These are phyloP conservation scores for Skeletonema costatum DNA, from an alignment of 108 stramenopile species.

Conservation along the genomic window DNA sequence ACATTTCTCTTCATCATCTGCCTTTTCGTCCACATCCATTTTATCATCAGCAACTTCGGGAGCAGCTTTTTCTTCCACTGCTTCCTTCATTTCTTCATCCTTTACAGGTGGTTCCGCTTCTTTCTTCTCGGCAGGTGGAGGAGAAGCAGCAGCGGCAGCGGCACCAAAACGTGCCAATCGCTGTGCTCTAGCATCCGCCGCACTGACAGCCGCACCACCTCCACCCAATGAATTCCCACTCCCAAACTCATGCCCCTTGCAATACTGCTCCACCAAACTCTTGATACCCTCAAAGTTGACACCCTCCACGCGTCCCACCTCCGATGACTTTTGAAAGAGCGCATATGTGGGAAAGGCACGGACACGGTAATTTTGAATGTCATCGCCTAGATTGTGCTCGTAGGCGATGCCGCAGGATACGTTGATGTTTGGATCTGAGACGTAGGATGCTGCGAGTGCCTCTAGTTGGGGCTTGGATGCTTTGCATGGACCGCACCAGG, in stretches of 20 bases:
- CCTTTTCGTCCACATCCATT: constrained; percentile 8
- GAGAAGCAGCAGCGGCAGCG: constrained; percentile 13
- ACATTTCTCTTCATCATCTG: constrained; percentile 38
- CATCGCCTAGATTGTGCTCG: constrained; percentile 69
- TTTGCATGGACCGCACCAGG: constrained; percentile 77
- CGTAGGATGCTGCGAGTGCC: constrained; percentile 41
- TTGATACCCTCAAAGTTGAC: constrained; percentile 70
- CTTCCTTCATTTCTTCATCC: constrained; percentile 28
- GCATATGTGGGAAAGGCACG: constrained; percentile 85
- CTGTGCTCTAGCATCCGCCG: constrained; percentile 62
- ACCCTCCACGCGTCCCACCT: constrained; percentile 70
- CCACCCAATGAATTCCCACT: constrained; percentile 74
- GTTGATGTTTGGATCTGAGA: constrained; percentile 23
- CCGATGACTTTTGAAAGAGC: constrained; percentile 40
- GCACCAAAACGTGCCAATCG: constrained; percentile 65
- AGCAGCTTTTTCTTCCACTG: not conserved
- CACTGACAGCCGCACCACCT: constrained; percentile 34
- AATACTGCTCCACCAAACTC: constrained; percentile 50
- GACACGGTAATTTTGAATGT: constrained; percentile 60
- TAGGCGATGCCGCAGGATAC: constrained; percentile 65
- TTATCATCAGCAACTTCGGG: not conserved
- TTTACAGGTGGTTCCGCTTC: constrained; percentile 2
- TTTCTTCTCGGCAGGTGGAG: constrained; percentile 14
- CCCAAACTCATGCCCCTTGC: constrained; percentile 29
- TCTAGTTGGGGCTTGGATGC: constrained; percentile 67